Percentiles rank a stretch among this genome's conserved stretches.
These are phyloP conservation scores for Fusarium nanum DNA, from an alignment of 2,329 filamentous ascomycete species.

Conservation along the genomic window DNA sequence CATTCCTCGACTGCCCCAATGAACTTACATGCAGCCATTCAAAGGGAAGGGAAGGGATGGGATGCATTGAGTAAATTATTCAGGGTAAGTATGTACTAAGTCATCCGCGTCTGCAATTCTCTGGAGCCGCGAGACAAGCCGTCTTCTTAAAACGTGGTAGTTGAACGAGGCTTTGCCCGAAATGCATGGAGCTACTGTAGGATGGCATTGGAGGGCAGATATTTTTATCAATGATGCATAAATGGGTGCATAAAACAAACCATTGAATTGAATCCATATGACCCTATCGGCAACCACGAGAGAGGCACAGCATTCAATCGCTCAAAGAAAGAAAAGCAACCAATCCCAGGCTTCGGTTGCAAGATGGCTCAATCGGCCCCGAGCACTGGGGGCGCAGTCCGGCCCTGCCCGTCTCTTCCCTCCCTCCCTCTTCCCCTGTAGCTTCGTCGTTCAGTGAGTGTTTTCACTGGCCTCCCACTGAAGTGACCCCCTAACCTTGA, in stretches of 20 bases:
- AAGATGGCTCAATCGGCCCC: constrained; percentile 41
- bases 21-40: constrained; percentile 25
- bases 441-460: neutral
- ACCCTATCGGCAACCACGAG: neutral
- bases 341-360: constrained; percentile 41
- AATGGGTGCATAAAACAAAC: neutral
- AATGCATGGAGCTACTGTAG: constrained; percentile 30
- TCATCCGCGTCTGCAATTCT: constrained; percentile 27
- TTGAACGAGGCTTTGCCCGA: constrained; percentile 25
- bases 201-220: constrained; percentile 26
- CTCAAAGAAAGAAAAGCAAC: constrained; percentile 5
- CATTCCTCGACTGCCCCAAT: constrained; percentile 30
- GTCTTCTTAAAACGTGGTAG: constrained; percentile 26
- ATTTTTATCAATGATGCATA: constrained; percentile 43
- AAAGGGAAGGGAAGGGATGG: neutral
- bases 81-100: constrained; percentile 30
- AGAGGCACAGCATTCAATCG: neutral
- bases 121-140: constrained; percentile 27
- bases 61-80: constrained; percentile 1
- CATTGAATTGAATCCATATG: neutral
- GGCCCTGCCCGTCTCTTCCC: constrained; percentile 39
- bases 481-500: neutral
- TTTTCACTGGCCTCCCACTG: neutral
- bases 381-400: constrained; percentile 42
- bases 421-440: neutral